Evolutionary conservation across 108 stramenopile species (phyloP), one percentile per base, ranked within the genome.

Genomic region (Nitzschia putrida): DNA sequence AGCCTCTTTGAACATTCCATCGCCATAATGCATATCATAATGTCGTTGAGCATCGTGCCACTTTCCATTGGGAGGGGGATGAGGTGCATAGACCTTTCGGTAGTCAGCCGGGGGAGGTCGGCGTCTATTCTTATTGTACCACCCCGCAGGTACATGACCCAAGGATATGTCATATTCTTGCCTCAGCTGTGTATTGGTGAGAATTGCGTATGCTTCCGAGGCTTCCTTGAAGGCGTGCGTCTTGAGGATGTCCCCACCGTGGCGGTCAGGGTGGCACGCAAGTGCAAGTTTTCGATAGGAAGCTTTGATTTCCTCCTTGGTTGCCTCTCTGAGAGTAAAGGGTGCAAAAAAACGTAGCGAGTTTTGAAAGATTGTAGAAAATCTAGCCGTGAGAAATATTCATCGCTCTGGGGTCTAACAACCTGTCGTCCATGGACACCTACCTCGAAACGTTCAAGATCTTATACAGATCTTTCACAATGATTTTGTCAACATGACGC

Each of bases 21-120:
- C 79, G 39, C 93, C 93, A 54, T 94, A 94, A 64, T 94, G 93
- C 87, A 90, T 88, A 56, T 94, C 92, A 40, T 77, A 89, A 73
- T 91, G 90, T 47, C 76, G 69, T 45, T 87, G 82, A 16, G 74
- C 78, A 58, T 80, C 71, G 73, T 94, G 87, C 77, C 89, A 91
- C 22, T 78, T 86, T 57, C 88, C 86, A 69, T 86, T 80, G 26
- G 88, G 88, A 20, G 90, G 93, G 16, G 88, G 76, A 12, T 69
- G 72, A 0, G 90, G 93, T 20, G 86, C 59, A 65, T 91, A 94
- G 24, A 91, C 90, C 73, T 91, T 94, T 52, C 92, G 75, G 69
- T 90, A 93, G 69, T 83, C 80, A 34, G 76, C 26, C 0, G 83
- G 83, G 0, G 79, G 83, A 12, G 76, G 55, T 21, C 45, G 53